phyloP scores from a whole-genome alignment of 2,329 filamentous ascomycete genomes.

The Annulohypoxylon truncatum region DNA sequence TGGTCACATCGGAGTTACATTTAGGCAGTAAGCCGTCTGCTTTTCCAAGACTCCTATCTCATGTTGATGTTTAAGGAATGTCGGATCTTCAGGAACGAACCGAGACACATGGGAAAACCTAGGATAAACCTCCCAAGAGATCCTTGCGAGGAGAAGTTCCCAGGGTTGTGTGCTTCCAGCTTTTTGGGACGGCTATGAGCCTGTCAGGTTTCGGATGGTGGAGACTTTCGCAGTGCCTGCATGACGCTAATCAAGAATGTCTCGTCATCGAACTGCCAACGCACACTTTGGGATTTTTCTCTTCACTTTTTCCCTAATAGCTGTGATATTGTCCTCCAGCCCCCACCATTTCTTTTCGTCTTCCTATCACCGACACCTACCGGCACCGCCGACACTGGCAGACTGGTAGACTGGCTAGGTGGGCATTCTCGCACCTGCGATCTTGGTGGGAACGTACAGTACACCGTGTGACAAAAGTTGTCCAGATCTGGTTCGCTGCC shows the following conservation, averaged over 20 bases:
- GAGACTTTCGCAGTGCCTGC: constrained; percentile 30
- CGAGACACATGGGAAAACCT: constrained; percentile 30
- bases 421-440: constrained; percentile 8
- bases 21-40: not conserved
- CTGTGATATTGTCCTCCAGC: constrained; percentile 19
- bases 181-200: constrained; percentile 33
- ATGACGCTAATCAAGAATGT: constrained; percentile 40
- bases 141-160: constrained; percentile 2
- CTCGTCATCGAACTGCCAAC: constrained; percentile 45
- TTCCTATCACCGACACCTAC: not conserved
- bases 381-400: not conserved
- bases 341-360: constrained; percentile 21
- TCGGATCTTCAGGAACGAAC: constrained; percentile 37
- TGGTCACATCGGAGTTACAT: not conserved
- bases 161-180: constrained; percentile 34
- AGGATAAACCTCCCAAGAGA: constrained; percentile 21
- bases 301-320: constrained; percentile 13
- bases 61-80: constrained; percentile 3
- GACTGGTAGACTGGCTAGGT: too few species aligned
- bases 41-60: not conserved
- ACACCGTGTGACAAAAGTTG: constrained; percentile 23
- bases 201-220: constrained; percentile 26
- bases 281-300: constrained; percentile 32
- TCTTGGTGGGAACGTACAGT: constrained; percentile 11
- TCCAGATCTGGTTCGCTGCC: constrained; percentile 14